Conservation (phyloP, 2,329 filamentous ascomycete genomes). For the Lizonia empirigonia region DNA sequence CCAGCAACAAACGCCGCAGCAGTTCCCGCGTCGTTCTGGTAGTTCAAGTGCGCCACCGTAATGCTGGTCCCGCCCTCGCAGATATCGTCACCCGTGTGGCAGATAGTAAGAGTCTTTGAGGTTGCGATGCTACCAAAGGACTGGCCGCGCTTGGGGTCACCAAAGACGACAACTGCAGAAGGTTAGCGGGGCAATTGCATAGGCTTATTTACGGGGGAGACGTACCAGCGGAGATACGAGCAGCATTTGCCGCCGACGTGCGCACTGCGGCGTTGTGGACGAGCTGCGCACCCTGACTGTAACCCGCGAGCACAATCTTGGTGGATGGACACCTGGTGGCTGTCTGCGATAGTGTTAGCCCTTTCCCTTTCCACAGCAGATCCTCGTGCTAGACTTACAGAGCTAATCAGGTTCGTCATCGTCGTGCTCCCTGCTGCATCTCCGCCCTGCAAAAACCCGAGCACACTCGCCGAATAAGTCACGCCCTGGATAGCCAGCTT, state of each 20-base stretch:
- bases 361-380: neutral
- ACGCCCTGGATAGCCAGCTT: constrained; percentile 60
- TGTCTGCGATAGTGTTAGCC: constrained; percentile 7
- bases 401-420: constrained; percentile 48
- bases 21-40: constrained; percentile 19
- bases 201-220: too few relatives aligned
- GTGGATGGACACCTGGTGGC: constrained; percentile 25
- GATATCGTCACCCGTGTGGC: constrained; percentile 40
- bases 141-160: constrained; percentile 40
- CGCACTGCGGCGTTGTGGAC: constrained; percentile 52
- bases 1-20: constrained; percentile 23
- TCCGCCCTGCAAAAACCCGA: constrained; percentile 54
- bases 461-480: constrained; percentile 54
- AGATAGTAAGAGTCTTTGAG: constrained; percentile 35
- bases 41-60: constrained; percentile 21
- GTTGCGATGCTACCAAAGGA: constrained; percentile 31
- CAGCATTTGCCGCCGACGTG: constrained; percentile 21
- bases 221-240: constrained; percentile 23
- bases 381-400: constrained; percentile 25
- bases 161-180: constrained; percentile 37
- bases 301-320: constrained; percentile 30
- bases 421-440: constrained; percentile 50
- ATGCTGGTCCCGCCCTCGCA: constrained; percentile 22
- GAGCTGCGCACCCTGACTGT: constrained; percentile 45
- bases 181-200: neutral